Conservation (phyloP, 1,284 basidiomycete genomes). For the Xerocomus amazonicus region DNA sequence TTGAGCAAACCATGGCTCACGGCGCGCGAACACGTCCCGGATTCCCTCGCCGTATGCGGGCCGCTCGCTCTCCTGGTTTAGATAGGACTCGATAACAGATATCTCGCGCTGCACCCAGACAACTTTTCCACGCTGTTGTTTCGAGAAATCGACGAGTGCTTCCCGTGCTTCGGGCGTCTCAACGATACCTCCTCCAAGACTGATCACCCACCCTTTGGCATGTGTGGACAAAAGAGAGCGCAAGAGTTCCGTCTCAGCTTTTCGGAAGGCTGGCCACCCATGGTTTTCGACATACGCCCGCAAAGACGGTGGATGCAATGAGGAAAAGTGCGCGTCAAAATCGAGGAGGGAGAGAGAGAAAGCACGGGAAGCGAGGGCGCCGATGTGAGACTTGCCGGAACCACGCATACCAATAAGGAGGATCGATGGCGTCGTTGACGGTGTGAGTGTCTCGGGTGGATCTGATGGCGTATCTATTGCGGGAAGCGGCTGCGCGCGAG, state of each 20-base stretch:
- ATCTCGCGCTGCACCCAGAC: constrained; percentile 72
- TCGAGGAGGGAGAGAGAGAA: constrained; percentile 84
- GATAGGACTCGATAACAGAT: constrained; percentile 73
- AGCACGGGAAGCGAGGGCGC: constrained; percentile 70
- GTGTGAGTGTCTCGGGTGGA: constrained; percentile 22
- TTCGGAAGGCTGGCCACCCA: constrained; percentile 78
- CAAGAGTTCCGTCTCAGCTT: constrained; percentile 56
- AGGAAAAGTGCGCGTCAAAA: constrained; percentile 80
- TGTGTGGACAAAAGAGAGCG: constrained; percentile 58
- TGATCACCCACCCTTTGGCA: constrained; percentile 69
- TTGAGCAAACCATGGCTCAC: constrained; percentile 86
- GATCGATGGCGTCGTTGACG: constrained; percentile 40
- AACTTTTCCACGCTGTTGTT: constrained; percentile 49
- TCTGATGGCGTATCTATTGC: constrained; percentile 34
- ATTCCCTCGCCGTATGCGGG: constrained; percentile 89
- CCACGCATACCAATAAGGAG: constrained; percentile 96
- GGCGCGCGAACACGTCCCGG: constrained; percentile 76
- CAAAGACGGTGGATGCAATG: constrained; percentile 60
- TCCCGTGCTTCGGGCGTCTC: constrained; percentile 78
- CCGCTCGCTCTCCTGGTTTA: constrained; percentile 70
- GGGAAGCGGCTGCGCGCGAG: constrained; percentile 38
- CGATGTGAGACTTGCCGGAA: constrained; percentile 92
- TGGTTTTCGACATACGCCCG: constrained; percentile 75
- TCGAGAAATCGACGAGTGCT: constrained; percentile 67
- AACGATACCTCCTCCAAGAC: constrained; percentile 94